These are phyloP conservation scores for Beta macrorhiza DNA, from an alignment of 179 eudicot genomes.

Conservation along the genomic window DNA sequence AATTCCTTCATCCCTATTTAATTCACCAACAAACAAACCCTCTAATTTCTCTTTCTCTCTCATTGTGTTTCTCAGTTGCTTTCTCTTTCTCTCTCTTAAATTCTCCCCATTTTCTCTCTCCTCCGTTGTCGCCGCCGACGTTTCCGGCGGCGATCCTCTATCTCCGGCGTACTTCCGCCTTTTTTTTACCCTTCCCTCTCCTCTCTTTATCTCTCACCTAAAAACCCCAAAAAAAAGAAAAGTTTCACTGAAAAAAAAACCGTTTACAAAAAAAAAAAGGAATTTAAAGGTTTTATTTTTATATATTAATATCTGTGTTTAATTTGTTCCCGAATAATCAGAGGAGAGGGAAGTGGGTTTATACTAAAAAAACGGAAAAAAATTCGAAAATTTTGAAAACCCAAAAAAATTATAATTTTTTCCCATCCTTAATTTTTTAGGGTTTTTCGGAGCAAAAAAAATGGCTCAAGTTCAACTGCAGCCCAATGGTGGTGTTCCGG, in stretches of 20 bases:
- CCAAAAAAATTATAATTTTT: conserved; percentile 6
- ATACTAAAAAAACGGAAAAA: conserved; percentile 28
- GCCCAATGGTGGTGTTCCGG: conserved; percentile 38
- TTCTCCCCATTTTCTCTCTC: conserved; percentile 21
- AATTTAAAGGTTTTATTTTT: neutral
- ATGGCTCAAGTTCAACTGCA: conserved; percentile 51
- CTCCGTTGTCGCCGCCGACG: conserved; percentile 34
- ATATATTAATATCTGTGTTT: neutral
- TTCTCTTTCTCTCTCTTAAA: neutral
- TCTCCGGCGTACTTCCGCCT: conserved; percentile 39
- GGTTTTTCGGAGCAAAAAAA: conserved; percentile 19
- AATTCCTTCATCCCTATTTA: conserved; percentile 1
- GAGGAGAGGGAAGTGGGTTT: conserved; percentile 61
- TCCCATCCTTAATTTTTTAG: neutral
- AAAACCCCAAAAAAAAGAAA: conserved; percentile 30
- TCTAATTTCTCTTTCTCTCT: conserved; percentile 7
- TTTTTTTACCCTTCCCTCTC: conserved; percentile 59
- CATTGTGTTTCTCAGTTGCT: neutral
- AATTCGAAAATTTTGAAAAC: conserved; percentile 26
- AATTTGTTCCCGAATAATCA: conserved; percentile 34
- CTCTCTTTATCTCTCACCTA: conserved; percentile 37
- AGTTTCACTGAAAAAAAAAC: neutral
- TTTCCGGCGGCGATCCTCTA: conserved; percentile 45
- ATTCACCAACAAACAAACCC: conserved; percentile 4
- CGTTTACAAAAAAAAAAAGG: neutral